Evolutionary conservation across 179 eudicot species (phyloP).

Genomic region (Patellifolia procumbens): DNA sequence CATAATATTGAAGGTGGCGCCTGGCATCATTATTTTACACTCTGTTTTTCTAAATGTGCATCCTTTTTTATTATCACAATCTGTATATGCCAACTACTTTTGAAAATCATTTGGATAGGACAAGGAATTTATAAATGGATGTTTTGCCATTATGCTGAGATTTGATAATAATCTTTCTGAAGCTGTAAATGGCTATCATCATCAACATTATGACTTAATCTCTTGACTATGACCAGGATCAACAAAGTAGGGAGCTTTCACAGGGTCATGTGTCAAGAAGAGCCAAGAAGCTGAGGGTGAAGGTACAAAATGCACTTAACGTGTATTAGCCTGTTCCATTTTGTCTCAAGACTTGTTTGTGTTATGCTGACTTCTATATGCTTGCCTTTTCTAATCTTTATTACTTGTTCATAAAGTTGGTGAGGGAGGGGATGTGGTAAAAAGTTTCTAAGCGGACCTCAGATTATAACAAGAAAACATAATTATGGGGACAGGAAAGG

Average conservation of each 20-base stretch:
- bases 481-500: neutral
- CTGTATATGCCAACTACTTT: neutral
- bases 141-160: neutral
- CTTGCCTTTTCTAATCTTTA: neutral
- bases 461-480: neutral
- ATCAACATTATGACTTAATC: neutral
- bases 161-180: neutral
- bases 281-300: conserved; percentile 84
- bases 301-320: conserved; percentile 39
- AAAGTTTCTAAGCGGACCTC: neutral
- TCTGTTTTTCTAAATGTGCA: too few species aligned
- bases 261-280: conserved; percentile 87
- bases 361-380: neutral
- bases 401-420: neutral
- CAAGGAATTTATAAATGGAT: neutral
- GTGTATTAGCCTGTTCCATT: conserved; percentile 7
- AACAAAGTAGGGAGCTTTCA: conserved; percentile 98
- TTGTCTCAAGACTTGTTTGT: neutral
- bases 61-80: conserved; percentile 1
- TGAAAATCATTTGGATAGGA: neutral
- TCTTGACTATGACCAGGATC: conserved; percentile 62
- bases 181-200: neutral
- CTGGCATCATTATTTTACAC: neutral
- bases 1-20: neutral
- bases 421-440: neutral